These are phyloP conservation scores for Termitomyces sp. DNA, from an alignment of 768 basidiomycete genomes.

Conservation along the genomic window DNA sequence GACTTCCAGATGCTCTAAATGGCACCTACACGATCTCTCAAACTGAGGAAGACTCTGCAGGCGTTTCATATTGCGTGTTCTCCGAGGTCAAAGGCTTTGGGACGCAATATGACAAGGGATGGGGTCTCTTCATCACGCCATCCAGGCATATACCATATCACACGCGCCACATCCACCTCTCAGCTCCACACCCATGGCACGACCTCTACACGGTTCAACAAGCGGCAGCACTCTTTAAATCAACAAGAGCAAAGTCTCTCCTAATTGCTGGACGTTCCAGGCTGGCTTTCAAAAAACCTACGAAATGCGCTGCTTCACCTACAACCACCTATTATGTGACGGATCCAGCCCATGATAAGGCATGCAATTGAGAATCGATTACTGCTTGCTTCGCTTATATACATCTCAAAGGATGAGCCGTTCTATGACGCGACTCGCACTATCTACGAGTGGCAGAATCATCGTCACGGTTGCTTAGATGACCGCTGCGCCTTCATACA, in stretches of 20 bases:
- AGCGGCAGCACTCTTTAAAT: constrained; percentile 33
- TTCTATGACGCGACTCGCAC: constrained; percentile 35
- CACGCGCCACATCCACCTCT: constrained; percentile 30
- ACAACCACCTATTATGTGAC: constrained; percentile 31
- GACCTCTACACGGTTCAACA: constrained; percentile 34
- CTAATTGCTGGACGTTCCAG: constrained; percentile 35
- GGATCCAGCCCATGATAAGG: constrained; percentile 42
- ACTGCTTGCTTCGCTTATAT: not conserved
- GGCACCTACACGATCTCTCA: constrained; percentile 21
- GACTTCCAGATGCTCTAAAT: constrained; percentile 21
- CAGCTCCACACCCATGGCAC: constrained; percentile 39
- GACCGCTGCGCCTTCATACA: constrained; percentile 40
- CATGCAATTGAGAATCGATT: constrained; percentile 12
- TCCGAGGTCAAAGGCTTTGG: constrained; percentile 18
- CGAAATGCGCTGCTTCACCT: constrained; percentile 25
- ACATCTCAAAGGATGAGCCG: constrained; percentile 29
- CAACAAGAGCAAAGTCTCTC: constrained; percentile 33
- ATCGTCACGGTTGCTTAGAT: constrained; percentile 30
- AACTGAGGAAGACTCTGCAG: constrained; percentile 17
- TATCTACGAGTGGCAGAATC: constrained; percentile 34
- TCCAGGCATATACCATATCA: constrained; percentile 15
- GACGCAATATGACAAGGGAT: constrained; percentile 23
- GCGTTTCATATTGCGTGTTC: constrained; percentile 25
- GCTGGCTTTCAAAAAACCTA: constrained; percentile 24
- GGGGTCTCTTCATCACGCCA: constrained; percentile 30